Conservation (phyloP, 768 basidiomycete genomes). For the Pholiota conissans region DNA sequence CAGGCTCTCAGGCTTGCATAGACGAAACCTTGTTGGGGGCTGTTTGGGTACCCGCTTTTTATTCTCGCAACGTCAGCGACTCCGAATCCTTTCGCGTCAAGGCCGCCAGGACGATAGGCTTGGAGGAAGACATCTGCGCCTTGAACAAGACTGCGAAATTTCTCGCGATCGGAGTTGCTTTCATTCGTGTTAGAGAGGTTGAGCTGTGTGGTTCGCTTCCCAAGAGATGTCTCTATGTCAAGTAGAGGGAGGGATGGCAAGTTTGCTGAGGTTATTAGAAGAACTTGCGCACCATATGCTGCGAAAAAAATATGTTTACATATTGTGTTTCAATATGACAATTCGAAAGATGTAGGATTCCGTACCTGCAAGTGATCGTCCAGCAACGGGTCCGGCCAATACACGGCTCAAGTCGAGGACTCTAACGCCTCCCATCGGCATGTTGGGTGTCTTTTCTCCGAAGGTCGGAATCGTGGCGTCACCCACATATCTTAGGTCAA, state of each 20-base stretch:
- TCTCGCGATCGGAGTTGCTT: constrained; percentile 25
- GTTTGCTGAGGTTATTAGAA: constrained; percentile 53
- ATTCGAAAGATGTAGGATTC: not conserved
- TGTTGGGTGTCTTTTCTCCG: not conserved
- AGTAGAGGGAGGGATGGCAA: constrained; percentile 51
- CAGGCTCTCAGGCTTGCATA: constrained; percentile 56
- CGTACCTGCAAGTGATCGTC: constrained; percentile 49
- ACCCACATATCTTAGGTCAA: constrained; percentile 27
- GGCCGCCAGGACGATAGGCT: constrained; percentile 54
- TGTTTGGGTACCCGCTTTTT: constrained; percentile 20
- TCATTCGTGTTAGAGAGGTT: constrained; percentile 40
- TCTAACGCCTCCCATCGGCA: constrained; percentile 49
- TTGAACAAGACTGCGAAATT: constrained; percentile 26
- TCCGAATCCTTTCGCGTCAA: constrained; percentile 50
- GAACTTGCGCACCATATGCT: constrained; percentile 56
- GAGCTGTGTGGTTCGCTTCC: constrained; percentile 63
- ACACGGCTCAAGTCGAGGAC: constrained; percentile 63
- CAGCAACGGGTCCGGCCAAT: constrained; percentile 57
- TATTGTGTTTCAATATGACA: no score
- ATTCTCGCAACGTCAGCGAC: constrained; percentile 35
- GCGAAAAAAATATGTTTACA: not conserved
- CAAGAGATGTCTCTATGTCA: constrained; percentile 60
- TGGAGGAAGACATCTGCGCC: constrained; percentile 62
- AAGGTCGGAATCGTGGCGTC: not conserved
- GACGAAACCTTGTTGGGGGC: constrained; percentile 38